phyloP scores from a whole-genome alignment of 768 basidiomycete species.

The Russula virescens region DNA sequence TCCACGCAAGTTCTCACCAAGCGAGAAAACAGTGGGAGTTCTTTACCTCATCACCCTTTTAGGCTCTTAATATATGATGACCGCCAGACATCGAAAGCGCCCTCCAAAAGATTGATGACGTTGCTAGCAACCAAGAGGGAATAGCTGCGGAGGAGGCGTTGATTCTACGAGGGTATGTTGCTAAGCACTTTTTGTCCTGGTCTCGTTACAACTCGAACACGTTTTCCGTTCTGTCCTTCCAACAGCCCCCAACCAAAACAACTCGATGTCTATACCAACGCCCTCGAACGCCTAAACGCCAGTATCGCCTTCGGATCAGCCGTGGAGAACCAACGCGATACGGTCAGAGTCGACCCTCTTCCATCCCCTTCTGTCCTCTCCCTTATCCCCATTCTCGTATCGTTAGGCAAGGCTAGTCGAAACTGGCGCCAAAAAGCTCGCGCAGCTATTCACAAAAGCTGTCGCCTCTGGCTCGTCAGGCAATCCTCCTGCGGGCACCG shows the following conservation, averaged over 20 bases:
- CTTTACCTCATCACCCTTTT: not conserved
- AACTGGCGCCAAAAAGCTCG: constrained; percentile 76
- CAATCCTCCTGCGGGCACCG: constrained; percentile 55
- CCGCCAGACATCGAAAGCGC: constrained; percentile 73
- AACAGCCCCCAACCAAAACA: constrained; percentile 66
- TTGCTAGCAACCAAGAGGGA: constrained; percentile 69
- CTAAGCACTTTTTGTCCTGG: not conserved
- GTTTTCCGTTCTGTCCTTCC: not conserved
- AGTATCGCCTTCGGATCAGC: constrained; percentile 70
- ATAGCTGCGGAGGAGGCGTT: constrained; percentile 72
- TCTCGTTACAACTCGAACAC: not conserved
- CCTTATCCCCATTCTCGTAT: not conserved
- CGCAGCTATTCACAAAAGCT: constrained; percentile 77
- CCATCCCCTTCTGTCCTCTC: not conserved
- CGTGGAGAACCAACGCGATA: constrained; percentile 49
- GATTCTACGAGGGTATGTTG: constrained; percentile 65
- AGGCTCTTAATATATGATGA: not conserved
- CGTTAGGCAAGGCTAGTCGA: constrained; percentile 65
- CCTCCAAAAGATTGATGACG: constrained; percentile 69
- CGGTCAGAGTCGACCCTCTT: constrained; percentile 29
- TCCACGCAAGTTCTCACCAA: constrained; percentile 71
- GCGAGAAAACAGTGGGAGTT: constrained; percentile 59
- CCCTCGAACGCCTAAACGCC: constrained; percentile 70
- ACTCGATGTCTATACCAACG: constrained; percentile 60
- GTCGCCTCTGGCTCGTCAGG: constrained; percentile 85